A percentile compares a stretch with the other conserved stretches of the same genome.
Conservation (phyloP, 108 stramenopile genomes). For the Nitzschia sp. region DNA sequence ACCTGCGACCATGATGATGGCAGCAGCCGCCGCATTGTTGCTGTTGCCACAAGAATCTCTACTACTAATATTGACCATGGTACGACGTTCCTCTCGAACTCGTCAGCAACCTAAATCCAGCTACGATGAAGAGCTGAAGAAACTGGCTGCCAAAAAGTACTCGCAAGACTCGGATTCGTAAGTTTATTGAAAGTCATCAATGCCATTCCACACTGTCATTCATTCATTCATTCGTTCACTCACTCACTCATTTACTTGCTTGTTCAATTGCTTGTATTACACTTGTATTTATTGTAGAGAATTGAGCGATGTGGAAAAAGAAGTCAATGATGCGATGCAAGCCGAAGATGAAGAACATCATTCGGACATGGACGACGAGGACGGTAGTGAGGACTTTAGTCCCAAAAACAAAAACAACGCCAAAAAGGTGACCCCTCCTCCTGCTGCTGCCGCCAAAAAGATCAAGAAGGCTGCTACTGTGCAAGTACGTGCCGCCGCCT, state of each 20-base stretch:
- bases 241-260: background rate
- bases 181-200: background rate
- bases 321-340: slow-evolving; percentile 4
- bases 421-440: background rate
- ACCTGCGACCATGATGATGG: no score
- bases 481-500: background rate
- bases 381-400: slow-evolving; percentile 22
- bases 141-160: slow-evolving; percentile 6
- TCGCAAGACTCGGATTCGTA: slow-evolving; percentile 16
- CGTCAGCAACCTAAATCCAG: slow-evolving; percentile 13
- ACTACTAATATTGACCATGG: no score
- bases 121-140: slow-evolving; percentile 19
- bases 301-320: background rate
- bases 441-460: background rate
- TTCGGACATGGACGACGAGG: background rate
- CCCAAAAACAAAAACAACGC: no score
- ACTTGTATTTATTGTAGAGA: no score
- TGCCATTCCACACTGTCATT: background rate
- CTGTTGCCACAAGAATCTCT: no score
- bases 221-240: background rate
- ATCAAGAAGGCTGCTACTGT: background rate
- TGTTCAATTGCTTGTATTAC: background rate
- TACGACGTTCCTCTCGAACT: slow-evolving; percentile 17
- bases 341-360: slow-evolving; percentile 15
- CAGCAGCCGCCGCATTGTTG: no score